Percentiles rank a stretch among this genome's conserved stretches.
phyloP scores from a whole-genome alignment of 306 rosid species.

The Echinosophora koreensis region DNA sequence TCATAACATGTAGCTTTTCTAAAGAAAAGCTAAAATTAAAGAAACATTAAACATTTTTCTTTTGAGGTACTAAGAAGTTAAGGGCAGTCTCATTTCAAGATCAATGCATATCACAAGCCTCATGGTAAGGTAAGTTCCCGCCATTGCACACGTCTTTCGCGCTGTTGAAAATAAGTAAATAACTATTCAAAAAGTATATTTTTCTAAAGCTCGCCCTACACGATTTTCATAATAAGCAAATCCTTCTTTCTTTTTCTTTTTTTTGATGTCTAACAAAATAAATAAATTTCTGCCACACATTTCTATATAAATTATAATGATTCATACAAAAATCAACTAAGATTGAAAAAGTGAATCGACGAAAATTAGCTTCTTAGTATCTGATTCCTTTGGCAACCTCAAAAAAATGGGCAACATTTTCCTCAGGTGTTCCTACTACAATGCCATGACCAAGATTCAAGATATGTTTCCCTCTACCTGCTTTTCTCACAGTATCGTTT shows the following conservation, averaged over 20 bases:
- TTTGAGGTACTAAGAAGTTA: no score
- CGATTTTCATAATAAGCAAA: no score
- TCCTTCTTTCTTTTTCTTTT: background rate
- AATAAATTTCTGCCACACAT: background rate
- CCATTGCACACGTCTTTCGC: no score
- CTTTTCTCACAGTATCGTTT: slow-evolving; percentile 86
- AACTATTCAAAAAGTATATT: background rate
- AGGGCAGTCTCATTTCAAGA: no score
- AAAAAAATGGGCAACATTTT: slow-evolving; percentile 92
- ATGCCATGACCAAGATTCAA: slow-evolving; percentile 77
- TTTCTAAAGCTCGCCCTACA: background rate
- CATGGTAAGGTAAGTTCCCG: no score
- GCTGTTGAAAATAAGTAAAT: background rate
- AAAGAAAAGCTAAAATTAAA: no score
- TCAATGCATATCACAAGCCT: no score
- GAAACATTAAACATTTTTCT: no score
- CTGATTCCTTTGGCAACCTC: slow-evolving; percentile 92
- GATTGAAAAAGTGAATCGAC: background rate
- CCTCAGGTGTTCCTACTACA: slow-evolving; percentile 64
- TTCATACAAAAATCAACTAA: background rate
- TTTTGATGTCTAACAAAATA: background rate
- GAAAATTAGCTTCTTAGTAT: slow-evolving; percentile 44
- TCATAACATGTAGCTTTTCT: no score
- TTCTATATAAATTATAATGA: background rate
- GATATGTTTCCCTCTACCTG: slow-evolving; percentile 81